Evolutionary conservation across 139 green algal genomes (phyloP).

Genomic region (Tetraselmis striata): DNA sequence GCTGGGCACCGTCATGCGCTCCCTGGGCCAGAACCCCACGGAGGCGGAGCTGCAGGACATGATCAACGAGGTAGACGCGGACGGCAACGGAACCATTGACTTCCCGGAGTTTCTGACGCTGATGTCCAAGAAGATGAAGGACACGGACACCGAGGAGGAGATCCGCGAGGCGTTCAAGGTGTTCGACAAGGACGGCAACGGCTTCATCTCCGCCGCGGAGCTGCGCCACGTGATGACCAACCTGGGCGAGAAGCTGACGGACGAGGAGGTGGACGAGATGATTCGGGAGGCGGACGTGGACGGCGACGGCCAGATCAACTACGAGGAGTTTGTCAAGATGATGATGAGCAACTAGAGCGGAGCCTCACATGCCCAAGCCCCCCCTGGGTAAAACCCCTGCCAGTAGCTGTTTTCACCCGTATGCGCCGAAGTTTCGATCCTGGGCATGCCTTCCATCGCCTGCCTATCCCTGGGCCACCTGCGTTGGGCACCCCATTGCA

Average conservation of each 20-base stretch:
- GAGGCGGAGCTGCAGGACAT: slow-evolving; percentile 98
- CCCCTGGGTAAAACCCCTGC: too few species aligned
- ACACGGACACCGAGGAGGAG: slow-evolving; percentile 95
- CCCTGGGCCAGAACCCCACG: slow-evolving; percentile 97
- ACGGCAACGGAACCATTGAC: slow-evolving; percentile 98
- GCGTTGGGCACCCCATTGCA: too few species aligned
- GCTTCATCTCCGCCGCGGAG: slow-evolving; percentile 96
- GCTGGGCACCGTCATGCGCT: slow-evolving; percentile 98
- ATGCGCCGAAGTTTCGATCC: too few species aligned
- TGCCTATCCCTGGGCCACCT: too few species aligned
- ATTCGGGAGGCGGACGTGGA: slow-evolving; percentile 92
- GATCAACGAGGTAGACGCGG: slow-evolving; percentile 98
- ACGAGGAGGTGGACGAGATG: slow-evolving; percentile 98
- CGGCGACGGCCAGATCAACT: slow-evolving; percentile 82
- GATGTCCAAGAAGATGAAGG: slow-evolving; percentile 99
- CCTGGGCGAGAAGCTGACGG: slow-evolving; percentile 94
- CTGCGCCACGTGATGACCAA: slow-evolving; percentile 98
- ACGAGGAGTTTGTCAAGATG: slow-evolving; percentile 88
- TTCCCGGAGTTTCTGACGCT: slow-evolving; percentile 98
- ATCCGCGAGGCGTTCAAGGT: slow-evolving; percentile 99
- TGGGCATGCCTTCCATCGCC: too few species aligned
- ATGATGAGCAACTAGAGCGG: slow-evolving; percentile 51
- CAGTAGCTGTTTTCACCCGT: too few species aligned
- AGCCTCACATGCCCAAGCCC: too few species aligned
- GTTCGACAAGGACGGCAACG: slow-evolving; percentile 99